Percentiles rank a stretch among this genome's conserved stretches.
Conservation (phyloP, 225 moss, liverwort and hornwort genomes). For the Rhytidiadelphus loreus region DNA sequence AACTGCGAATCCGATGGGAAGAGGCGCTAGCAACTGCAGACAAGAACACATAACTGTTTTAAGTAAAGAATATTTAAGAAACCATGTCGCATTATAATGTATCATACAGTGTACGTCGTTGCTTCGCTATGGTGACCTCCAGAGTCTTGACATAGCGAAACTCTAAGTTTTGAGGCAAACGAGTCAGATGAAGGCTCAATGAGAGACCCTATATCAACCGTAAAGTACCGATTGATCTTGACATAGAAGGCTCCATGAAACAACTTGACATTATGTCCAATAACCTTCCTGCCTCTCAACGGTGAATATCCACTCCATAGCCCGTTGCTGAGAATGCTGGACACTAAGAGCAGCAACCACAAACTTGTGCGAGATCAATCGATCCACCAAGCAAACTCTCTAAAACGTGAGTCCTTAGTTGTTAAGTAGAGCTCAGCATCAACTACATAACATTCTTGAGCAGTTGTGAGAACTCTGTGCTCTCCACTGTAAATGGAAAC, state of each 20-base stretch:
- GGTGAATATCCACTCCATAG: neutral
- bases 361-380: neutral
- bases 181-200: neutral
- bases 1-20: conserved; percentile 47
- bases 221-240: neutral
- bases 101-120: neutral
- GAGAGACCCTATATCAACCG: neutral
- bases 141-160: neutral
- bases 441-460: neutral
- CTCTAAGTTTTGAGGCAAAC: neutral
- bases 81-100: neutral
- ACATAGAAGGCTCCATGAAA: neutral
- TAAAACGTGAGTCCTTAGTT: neutral
- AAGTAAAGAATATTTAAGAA: neutral
- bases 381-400: neutral
- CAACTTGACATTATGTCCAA: neutral
- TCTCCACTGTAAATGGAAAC: neutral
- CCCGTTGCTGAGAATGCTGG: neutral
- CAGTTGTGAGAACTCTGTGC: neutral
- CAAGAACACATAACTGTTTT: neutral
- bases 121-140: neutral
- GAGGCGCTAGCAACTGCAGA: conserved; percentile 34
- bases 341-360: neutral
- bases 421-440: neutral
- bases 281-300: neutral